Conservation (phyloP, 345 rosid species). For the Salix suchowensis region DNA sequence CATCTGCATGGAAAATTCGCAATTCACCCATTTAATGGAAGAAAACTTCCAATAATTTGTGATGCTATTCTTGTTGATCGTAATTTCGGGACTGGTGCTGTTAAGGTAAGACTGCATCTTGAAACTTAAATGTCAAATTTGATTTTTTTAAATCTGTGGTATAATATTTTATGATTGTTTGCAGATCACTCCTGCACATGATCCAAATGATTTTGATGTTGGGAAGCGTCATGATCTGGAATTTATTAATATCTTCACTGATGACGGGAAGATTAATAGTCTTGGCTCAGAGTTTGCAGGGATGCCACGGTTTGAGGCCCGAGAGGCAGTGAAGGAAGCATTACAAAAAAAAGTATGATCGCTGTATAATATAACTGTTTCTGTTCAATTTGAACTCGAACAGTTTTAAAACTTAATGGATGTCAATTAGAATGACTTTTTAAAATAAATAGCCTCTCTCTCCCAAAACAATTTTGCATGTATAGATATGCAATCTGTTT, state of each 20-base stretch:
- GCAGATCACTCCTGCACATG: conserved; percentile 98
- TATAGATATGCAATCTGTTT: background rate
- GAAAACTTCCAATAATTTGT: conserved; percentile 73
- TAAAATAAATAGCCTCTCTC: background rate
- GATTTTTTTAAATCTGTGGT: conserved; percentile 1
- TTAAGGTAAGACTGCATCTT: conserved; percentile 53
- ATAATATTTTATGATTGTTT: conserved; percentile 11
- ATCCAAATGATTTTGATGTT: conserved; percentile 89
- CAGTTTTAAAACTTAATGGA: too few species aligned
- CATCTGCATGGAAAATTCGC: conserved; percentile 89
- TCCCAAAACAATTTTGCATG: background rate
- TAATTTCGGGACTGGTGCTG: conserved; percentile 92
- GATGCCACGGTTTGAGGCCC: conserved; percentile 88
- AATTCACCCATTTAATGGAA: conserved; percentile 84
- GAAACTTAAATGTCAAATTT: conserved; percentile 10
- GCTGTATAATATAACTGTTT: background rate
- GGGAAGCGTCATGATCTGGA: conserved; percentile 84
- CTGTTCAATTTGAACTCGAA: too few species aligned
- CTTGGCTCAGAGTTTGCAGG: conserved; percentile 70
- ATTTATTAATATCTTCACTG: conserved; percentile 78
- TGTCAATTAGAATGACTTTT: too few species aligned
- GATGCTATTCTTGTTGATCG: conserved; percentile 85
- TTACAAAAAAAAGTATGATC: conserved; percentile 51
- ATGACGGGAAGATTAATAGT: conserved; percentile 87
- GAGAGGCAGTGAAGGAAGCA: conserved; percentile 75